Evolutionary conservation across 73 alveolate species (phyloP), one percentile per base, ranked within the genome.

Genomic region (Paramecium biaurelia): DNA sequence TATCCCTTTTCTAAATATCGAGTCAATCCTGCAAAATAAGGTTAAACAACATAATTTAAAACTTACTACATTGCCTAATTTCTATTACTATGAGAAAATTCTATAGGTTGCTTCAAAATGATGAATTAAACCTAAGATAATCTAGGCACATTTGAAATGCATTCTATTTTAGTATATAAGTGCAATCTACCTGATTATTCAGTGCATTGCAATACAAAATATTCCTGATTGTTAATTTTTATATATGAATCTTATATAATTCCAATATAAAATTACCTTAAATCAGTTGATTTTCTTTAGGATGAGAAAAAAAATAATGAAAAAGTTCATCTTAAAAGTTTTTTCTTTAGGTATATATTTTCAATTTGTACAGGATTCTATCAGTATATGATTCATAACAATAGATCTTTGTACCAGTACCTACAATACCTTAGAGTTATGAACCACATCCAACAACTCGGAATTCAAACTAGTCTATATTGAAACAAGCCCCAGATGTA

Each of bases 1-100:
- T 79, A 79, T 6, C 74, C 90, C 47, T 34, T 79, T 43, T 79
- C 70, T 42, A 79, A n/a, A 47, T 79, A 79, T 79, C 90, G 23
- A 47, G 70, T 79, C 53, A 79, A 30, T 21, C 76, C 90, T 30
- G 47, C 30, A 24, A 79, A 79, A 24, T 79, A 79, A 11, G 90
- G 90, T 20, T 8, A 24, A 18, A 79, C 30, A 6, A 79, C 45
- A 24, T 41, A 21, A 23, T 24, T 42, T 43, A 41, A 26, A 1
- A 79, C 28, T 30, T 58, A 26, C n/a, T 38, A 41, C 8, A 28
- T 42, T 20, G 26, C 45, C 20, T 47, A 14, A 18, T 38, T 41
- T 14, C 32, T 24, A 24, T 30, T 53, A 14, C 10, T 43, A 37
- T 24, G 30, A 18, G 68, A 53, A n/a, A 53, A 53, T 53, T 53